These are phyloP conservation scores for Ceratobasidium sp. DNA, from an alignment of 1,284 basidiomycete genomes.

Conservation along the genomic window DNA sequence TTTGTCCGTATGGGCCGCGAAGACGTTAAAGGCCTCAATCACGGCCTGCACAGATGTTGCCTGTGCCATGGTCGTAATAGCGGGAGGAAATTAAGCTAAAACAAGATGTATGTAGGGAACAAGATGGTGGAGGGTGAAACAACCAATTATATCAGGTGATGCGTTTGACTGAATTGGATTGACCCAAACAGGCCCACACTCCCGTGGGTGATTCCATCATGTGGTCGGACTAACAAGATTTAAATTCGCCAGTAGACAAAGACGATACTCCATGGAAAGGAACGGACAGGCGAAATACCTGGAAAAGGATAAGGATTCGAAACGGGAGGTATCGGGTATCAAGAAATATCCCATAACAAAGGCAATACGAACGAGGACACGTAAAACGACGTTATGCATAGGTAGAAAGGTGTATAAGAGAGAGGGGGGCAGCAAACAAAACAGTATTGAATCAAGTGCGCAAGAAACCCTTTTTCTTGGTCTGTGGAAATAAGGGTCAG, in stretches of 20 bases:
- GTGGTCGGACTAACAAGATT: constrained; percentile 24
- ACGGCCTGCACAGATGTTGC: constrained; percentile 65
- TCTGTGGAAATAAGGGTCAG: constrained; percentile 58
- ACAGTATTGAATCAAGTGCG: constrained; percentile 62
- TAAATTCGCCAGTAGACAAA: constrained; percentile 42
- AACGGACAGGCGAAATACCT: constrained; percentile 37
- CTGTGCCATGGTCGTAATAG: constrained; percentile 31
- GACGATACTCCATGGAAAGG: constrained; percentile 34
- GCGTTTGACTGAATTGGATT: constrained; percentile 26
- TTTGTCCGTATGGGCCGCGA: constrained; percentile 83
- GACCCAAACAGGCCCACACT: constrained; percentile 42
- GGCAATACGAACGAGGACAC: constrained; percentile 38
- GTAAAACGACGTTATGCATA: constrained; percentile 46
- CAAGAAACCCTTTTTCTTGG: constrained; percentile 80
- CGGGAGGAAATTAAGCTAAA: constrained; percentile 2
- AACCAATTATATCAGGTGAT: constrained; percentile 42
- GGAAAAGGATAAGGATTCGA: constrained; percentile 7
- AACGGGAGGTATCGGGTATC: constrained; percentile 41
- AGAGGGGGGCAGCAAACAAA: constrained; percentile 21
- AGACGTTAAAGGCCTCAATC: constrained; percentile 77
- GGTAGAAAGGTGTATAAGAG: constrained; percentile 35
- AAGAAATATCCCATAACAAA: constrained; percentile 45
- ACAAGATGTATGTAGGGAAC: constrained; percentile 2
- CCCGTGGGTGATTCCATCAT: constrained; percentile 2
- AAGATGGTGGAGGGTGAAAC: constrained; percentile 42